Conservation (phyloP, 176 grass and related monocot genomes). For the Musa schizocarpa region DNA sequence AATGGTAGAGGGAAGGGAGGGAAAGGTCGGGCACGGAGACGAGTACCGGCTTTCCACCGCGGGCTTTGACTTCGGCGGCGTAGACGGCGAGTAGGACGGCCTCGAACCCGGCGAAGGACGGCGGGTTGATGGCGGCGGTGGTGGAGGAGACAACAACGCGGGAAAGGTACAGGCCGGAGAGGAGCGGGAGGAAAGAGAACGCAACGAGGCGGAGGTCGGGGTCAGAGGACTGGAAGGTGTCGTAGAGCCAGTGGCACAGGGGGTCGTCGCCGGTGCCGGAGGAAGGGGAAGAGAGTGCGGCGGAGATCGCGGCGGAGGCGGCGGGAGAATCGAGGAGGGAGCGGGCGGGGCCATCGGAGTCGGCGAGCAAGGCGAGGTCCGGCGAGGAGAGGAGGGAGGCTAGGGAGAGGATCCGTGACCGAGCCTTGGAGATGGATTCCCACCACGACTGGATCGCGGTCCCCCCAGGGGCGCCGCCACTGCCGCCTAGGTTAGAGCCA, state of each 20-base stretch:
- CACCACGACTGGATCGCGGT: conserved; percentile 63
- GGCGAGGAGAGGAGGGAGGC: conserved; percentile 40
- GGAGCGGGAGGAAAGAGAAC: conserved; percentile 73
- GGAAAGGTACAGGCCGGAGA: conserved; percentile 77
- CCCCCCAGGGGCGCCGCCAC: neutral
- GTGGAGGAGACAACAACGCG: conserved; percentile 49
- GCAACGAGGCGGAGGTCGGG: conserved; percentile 82
- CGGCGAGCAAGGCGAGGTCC: conserved; percentile 34
- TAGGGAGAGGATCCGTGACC: conserved; percentile 64
- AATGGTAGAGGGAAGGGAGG: conserved; percentile 78
- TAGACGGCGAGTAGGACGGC: conserved; percentile 93
- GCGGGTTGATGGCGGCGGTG: neutral
- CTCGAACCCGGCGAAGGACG: conserved; percentile 74
- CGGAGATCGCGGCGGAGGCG: conserved; percentile 46
- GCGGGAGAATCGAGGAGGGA: conserved; percentile 58
- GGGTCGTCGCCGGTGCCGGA: conserved; percentile 79
- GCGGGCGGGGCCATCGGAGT: conserved; percentile 68
- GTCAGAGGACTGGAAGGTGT: conserved; percentile 76
- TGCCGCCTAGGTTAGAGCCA: neutral
- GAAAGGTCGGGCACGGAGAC: conserved; percentile 82
- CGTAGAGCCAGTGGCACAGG: conserved; percentile 89
- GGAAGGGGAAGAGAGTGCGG: conserved; percentile 35
- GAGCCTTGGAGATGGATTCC: conserved; percentile 80
- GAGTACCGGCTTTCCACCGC: conserved; percentile 66
- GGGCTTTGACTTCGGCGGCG: conserved; percentile 66